Evolutionary conservation across 1,284 basidiomycete genomes (phyloP).

Genomic region (Boletus smithii): DNA sequence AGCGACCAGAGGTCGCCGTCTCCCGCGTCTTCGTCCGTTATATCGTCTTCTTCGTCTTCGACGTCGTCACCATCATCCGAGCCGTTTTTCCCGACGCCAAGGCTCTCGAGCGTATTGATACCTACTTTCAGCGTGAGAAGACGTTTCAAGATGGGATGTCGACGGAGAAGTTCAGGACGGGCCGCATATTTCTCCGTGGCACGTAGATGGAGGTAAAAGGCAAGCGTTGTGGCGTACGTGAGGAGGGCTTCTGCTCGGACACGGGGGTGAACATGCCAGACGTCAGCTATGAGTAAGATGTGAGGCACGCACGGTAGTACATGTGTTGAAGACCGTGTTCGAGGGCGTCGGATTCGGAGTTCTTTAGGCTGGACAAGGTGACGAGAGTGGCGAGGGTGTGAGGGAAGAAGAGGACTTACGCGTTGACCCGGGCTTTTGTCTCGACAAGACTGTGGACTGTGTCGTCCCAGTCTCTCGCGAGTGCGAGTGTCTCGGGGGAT

Average conservation of each 20-base stretch:
- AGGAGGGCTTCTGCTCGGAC: conserved; percentile 70
- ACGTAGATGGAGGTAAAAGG: conserved; percentile 90
- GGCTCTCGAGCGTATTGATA: conserved; percentile 77
- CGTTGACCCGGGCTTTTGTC: conserved; percentile 52
- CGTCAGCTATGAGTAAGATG: too few relatives aligned
- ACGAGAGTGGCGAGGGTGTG: not conserved
- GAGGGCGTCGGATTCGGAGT: conserved; percentile 45
- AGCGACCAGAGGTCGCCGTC: conserved; percentile 31
- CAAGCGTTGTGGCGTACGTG: conserved; percentile 87
- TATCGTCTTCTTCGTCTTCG: conserved; percentile 35
- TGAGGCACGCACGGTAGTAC: conserved; percentile 62
- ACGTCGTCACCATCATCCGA: conserved; percentile 46
- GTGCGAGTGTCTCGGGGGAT: conserved; percentile 74
- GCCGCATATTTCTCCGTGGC: conserved; percentile 61
- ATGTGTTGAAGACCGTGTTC: conserved; percentile 68
- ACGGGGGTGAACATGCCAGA: conserved; percentile 5
- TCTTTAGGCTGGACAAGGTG: conserved; percentile 43
- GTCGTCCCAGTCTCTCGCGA: conserved; percentile 76
- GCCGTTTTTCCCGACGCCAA: conserved; percentile 58
- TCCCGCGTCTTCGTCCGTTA: conserved; percentile 19
- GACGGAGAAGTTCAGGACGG: conserved; percentile 62
- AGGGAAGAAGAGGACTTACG: conserved; percentile 41
- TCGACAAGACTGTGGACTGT: conserved; percentile 53
- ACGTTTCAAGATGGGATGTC: conserved; percentile 79
- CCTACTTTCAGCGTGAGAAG: conserved; percentile 85